These are phyloP conservation scores for Solanum phureja DNA, from an alignment of 257 asterid genomes.

Conservation along the genomic window DNA sequence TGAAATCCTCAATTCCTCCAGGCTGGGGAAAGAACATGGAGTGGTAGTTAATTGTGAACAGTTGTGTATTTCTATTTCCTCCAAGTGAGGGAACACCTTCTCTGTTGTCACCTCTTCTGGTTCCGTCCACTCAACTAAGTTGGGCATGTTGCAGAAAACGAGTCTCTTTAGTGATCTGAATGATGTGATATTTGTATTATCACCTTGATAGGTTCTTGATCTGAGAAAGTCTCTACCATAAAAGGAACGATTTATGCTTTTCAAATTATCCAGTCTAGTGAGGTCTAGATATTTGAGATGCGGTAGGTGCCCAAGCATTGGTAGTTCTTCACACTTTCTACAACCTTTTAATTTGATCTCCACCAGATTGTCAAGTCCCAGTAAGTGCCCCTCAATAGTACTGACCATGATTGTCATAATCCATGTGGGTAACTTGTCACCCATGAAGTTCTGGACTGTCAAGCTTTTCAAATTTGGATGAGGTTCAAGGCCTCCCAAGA, in stretches of 20 bases:
- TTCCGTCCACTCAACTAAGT: conserved; percentile 13
- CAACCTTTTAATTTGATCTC: too few species aligned
- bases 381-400: background rate
- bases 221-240: background rate
- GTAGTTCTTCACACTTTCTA: too few species aligned
- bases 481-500: background rate
- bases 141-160: background rate
- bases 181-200: background rate
- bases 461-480: conserved; percentile 13
- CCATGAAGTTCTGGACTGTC: background rate
- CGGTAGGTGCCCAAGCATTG: too few species aligned
- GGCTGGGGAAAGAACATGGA: conserved; percentile 21
- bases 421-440: conserved; percentile 16
- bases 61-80: background rate
- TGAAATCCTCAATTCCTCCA: background rate
- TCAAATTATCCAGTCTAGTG: background rate
- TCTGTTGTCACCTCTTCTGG: background rate
- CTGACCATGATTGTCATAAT: background rate
- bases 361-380: too few species aligned
- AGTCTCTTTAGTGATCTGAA: conserved; percentile 15
- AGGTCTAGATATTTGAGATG: background rate
- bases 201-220: background rate
- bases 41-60: conserved; percentile 2
- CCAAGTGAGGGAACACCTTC: conserved; percentile 13
- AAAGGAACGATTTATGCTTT: conserved; percentile 5